These are phyloP conservation scores for Xerocomus amazonicus DNA, from an alignment of 1,284 basidiomycete species.

Conservation along the genomic window DNA sequence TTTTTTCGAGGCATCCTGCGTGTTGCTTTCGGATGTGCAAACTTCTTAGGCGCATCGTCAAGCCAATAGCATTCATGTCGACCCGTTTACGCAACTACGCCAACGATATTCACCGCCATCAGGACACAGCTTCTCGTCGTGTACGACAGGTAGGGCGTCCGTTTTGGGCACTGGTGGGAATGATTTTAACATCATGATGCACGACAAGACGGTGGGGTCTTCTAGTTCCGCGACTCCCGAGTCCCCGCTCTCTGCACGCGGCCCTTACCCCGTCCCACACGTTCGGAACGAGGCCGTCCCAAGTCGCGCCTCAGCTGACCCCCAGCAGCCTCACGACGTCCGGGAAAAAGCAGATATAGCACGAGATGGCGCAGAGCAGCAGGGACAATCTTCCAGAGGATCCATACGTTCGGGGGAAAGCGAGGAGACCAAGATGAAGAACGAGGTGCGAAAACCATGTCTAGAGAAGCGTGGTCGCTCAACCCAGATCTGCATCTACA, in stretches of 20 bases:
- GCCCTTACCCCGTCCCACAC: background rate
- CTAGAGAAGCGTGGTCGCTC: background rate
- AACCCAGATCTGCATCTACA: background rate
- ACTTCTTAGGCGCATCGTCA: slow-evolving; percentile 11
- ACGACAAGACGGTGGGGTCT: slow-evolving; percentile 5
- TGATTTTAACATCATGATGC: background rate
- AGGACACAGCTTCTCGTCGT: background rate
- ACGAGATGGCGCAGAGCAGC: background rate
- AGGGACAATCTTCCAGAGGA: background rate
- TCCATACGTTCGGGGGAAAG: background rate
- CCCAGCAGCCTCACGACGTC: background rate
- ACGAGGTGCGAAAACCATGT: slow-evolving; percentile 7
- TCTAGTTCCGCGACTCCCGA: background rate
- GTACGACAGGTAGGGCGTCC: slow-evolving; percentile 7
- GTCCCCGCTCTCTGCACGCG: background rate
- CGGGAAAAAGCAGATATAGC: background rate
- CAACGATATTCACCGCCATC: slow-evolving; percentile 2
- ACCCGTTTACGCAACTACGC: background rate
- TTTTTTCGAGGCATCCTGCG: slow-evolving; percentile 6
- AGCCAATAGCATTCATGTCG: slow-evolving; percentile 11
- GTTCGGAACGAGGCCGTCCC: background rate
- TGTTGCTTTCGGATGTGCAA: slow-evolving; percentile 17
- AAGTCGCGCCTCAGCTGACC: background rate
- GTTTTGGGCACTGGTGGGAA: background rate
- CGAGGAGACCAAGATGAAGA: background rate